A percentile compares a stretch with the other conserved stretches of the same genome.
phyloP scores from a whole-genome alignment of 805 yeast species.

The Lipomyces lipofer region DNA sequence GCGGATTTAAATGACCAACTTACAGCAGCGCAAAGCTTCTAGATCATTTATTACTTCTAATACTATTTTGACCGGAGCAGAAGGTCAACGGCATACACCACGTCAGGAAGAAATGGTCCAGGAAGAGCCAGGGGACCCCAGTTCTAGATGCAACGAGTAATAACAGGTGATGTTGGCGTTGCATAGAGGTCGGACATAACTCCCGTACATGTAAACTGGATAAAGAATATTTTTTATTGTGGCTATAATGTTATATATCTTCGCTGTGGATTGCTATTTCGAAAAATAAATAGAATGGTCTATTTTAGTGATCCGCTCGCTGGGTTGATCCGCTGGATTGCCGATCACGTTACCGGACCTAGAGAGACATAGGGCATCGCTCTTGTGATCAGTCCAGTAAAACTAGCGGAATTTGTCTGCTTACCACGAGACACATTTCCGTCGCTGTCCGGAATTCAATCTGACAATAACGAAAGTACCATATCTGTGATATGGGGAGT shows the following conservation, averaged over 20 bases:
- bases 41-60: neutral
- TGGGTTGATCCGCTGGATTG: too few species aligned
- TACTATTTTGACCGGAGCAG: neutral
- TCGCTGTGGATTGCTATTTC: neutral
- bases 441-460: too few species aligned
- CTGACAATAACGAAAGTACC: too few species aligned
- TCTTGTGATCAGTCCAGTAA: too few species aligned
- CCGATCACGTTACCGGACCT: neutral
- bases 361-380: too few species aligned
- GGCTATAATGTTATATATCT: neutral
- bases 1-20: neutral
- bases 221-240: neutral
- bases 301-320: too few species aligned
- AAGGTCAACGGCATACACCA: neutral
- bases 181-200: neutral
- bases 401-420: too few species aligned
- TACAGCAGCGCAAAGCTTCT: neutral
- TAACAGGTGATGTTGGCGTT: neutral
- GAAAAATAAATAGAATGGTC: neutral
- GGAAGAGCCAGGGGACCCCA: too few species aligned
- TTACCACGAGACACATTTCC: too few species aligned
- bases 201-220: neutral
- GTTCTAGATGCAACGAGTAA: too few species aligned
- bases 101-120: neutral
- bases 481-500: too few species aligned